Conservation (phyloP, 2,329 filamentous ascomycete species). For the Magnaporthales sp. region DNA sequence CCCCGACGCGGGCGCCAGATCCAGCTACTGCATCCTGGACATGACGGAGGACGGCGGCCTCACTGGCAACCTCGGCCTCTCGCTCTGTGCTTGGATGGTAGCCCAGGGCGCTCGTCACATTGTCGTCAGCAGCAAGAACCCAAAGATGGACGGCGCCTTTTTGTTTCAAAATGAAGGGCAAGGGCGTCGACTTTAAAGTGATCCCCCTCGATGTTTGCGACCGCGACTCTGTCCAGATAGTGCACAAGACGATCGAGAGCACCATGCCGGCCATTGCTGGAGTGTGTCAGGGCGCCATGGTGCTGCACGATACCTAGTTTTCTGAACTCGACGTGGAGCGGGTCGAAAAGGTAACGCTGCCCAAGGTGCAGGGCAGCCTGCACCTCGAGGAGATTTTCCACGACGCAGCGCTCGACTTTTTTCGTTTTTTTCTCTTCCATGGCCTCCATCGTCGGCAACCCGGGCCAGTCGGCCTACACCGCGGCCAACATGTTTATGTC, state of each 20-base stretch:
- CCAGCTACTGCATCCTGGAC: not conserved
- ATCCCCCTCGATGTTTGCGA: not conserved
- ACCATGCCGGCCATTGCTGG: conserved; percentile 1
- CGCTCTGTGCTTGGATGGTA: conserved; percentile 30
- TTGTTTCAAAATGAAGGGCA: not conserved
- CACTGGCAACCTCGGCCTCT: conserved; percentile 24
- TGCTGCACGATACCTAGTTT: not conserved
- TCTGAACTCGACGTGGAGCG: conserved; percentile 8
- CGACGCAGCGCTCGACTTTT: conserved; percentile 15
- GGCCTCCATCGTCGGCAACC: conserved; percentile 15
- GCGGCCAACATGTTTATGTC: conserved; percentile 32
- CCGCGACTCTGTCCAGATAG: not conserved
- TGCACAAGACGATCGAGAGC: not conserved
- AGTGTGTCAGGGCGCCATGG: conserved; percentile 2
- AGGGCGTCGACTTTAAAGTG: not conserved
- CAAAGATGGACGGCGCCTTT: not conserved
- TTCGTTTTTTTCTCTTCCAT: conserved; percentile 23
- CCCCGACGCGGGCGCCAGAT: not conserved
- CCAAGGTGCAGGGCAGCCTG: conserved; percentile 18
- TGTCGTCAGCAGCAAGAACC: not conserved
- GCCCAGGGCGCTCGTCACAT: conserved; percentile 22
- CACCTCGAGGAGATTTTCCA: conserved; percentile 17
- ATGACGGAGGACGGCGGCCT: not conserved
- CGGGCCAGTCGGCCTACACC: conserved; percentile 31
- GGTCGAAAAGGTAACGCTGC: conserved; percentile 11